These are phyloP conservation scores for Aquilaria agallochum DNA, from an alignment of 441 rosid genomes.

Conservation along the genomic window DNA sequence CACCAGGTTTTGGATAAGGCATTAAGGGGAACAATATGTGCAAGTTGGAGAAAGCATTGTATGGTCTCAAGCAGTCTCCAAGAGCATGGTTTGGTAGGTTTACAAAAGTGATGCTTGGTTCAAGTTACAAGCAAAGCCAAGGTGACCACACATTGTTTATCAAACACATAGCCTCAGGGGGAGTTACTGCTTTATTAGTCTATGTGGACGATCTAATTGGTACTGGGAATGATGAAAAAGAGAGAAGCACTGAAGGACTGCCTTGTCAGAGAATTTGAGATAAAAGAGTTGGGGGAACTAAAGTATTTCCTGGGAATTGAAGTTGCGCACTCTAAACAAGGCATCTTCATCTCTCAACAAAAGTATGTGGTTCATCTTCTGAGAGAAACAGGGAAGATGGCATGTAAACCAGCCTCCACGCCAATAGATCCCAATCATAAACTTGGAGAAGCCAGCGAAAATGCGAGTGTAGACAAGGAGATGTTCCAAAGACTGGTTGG, in stretches of 20 bases:
- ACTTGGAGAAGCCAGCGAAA: neutral
- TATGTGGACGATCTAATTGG: neutral
- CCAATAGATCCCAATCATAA: neutral
- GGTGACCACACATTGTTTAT: neutral
- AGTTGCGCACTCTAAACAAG: neutral
- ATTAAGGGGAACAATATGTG: neutral
- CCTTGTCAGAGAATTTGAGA: neutral
- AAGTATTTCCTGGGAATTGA: neutral
- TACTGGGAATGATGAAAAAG: neutral
- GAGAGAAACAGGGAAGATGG: neutral
- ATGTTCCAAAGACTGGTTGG: neutral
- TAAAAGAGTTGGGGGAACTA: neutral
- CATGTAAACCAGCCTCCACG: neutral
- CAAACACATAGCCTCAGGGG: neutral
- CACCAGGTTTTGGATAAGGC: neutral
- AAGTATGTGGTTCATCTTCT: neutral
- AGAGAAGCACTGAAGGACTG: neutral
- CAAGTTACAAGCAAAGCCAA: neutral
- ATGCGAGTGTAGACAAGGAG: neutral
- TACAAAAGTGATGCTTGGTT: neutral
- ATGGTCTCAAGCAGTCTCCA: neutral
- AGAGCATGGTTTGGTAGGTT: conserved; percentile 1
- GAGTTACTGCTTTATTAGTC: neutral
- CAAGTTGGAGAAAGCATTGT: neutral
- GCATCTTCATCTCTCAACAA: neutral